Base-by-base conservation (phyloP, 1,284 basidiomycete genomes). In the Ustanciosporium gigantosporum region DNA sequence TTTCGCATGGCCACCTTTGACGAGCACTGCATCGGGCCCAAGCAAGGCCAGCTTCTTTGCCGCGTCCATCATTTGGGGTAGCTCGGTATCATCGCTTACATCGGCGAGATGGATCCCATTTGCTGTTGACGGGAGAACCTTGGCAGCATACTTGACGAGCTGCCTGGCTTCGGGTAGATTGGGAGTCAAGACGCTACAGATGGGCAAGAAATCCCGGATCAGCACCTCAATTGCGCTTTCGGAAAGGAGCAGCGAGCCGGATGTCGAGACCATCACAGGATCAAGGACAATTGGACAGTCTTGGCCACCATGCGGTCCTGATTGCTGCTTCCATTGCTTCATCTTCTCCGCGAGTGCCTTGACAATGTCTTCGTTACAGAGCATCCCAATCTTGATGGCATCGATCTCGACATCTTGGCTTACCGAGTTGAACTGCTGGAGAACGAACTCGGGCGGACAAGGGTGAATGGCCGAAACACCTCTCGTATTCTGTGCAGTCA, bases 211-310 rank as follows among this genome's bases (percentile, higher is more conserved):
- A 11, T 86, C 82, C 0, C 78, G 49, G 9, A 85, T 81, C 44
- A 95, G 74, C 2, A 83, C 81, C 4, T 82, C 77, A 34, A 93
- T 76, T 0, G 91, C 90, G 9, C 85, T 83, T 5, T 83, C 78
- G 3, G 86, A 82, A 3, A 96, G 82, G 0, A 97, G 82, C 7
- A 83, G 84, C 66, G 93, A 89, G 2, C 92, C 91, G 0, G 90
- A 92, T 0, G 92, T 95, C 2, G 90, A 91, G 1, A 96, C 89
- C 78, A 88, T 93, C 19, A 97, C 92, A 0, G 93, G 92, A 76
- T 77, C 75, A 21, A 77, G 41, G 0, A 77, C 69, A 36, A 77
- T 49, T 2, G 73, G 67, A 2, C 57, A 45, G 6, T 32, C n/a
- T 13, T 15, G 16, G 11, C 55, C 61, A 1, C 50, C 55, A 16